phyloP scores from a whole-genome alignment of 441 rosid genomes.

The Pelargonium australe region DNA sequence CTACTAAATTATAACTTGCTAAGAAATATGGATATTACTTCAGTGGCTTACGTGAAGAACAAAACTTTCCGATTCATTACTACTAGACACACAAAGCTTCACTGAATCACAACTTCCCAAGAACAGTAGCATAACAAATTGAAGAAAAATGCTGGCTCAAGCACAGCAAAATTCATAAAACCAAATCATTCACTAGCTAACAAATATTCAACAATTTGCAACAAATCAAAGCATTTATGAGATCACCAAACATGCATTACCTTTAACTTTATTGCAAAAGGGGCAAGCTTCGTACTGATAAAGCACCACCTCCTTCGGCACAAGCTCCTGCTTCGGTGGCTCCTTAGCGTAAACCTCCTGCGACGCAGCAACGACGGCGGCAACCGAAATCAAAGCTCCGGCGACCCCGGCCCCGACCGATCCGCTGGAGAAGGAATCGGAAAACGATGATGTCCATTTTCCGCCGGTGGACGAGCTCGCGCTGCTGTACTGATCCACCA shows the following conservation, averaged over 20 bases:
- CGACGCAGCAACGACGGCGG: constrained; percentile 30
- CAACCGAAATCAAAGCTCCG: constrained; percentile 14
- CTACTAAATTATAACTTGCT: not conserved
- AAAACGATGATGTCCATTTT: not conserved
- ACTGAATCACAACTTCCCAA: not conserved
- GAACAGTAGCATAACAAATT: not conserved
- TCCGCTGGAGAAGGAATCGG: not conserved
- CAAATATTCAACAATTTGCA: not conserved
- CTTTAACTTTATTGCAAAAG: constrained; percentile 92
- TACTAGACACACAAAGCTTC: not conserved
- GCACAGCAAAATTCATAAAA: not conserved
- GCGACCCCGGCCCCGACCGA: constrained; percentile 25
- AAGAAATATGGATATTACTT: not conserved
- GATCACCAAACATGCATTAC: constrained; percentile 25
- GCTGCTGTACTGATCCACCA: not conserved
- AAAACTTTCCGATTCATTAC: not conserved
- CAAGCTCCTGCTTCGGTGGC: constrained; percentile 30
- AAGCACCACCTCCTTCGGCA: constrained; percentile 61
- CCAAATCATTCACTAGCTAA: not conserved
- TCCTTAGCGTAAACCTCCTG: constrained; percentile 60
- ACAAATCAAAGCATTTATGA: not conserved
- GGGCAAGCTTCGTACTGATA: constrained; percentile 98
- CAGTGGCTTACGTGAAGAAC: not conserved
- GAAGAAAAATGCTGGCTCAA: not conserved
- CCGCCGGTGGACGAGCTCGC: not conserved